Conservation (phyloP, 148 eudicot genomes). For the Camellia japonica region DNA sequence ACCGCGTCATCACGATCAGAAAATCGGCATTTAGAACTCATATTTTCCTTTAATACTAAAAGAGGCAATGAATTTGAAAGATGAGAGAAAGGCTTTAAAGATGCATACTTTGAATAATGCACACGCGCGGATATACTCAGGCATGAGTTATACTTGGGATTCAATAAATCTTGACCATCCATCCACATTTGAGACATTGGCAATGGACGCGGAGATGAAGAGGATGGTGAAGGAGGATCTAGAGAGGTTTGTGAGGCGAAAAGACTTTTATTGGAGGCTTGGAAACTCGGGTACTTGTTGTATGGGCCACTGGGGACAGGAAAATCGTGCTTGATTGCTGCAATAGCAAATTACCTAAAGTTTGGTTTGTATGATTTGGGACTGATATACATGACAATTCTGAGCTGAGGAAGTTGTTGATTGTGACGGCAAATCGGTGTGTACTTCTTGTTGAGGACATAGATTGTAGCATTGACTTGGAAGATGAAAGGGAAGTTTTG, state of each 20-base stretch:
- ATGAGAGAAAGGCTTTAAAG: constrained; percentile 32
- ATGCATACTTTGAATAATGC: constrained; percentile 24
- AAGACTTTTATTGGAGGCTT: constrained; percentile 27
- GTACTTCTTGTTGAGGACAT: constrained; percentile 48
- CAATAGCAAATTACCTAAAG: constrained; percentile 30
- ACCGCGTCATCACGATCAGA: neutral
- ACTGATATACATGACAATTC: constrained; percentile 26
- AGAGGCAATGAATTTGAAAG: constrained; percentile 16
- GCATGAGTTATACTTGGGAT: constrained; percentile 22
- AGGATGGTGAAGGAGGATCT: constrained; percentile 27
- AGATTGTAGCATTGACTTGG: constrained; percentile 33
- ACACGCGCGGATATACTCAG: constrained; percentile 10
- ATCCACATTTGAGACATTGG: constrained; percentile 31
- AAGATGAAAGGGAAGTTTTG: constrained; percentile 14
- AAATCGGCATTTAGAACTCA: constrained; percentile 16
- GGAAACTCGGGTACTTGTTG: constrained; percentile 31
- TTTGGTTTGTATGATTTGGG: constrained; percentile 45
- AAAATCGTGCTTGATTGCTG: constrained; percentile 35
- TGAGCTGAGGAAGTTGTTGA: constrained; percentile 31
- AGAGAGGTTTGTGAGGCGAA: constrained; percentile 27
- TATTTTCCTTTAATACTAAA: constrained; percentile 31
- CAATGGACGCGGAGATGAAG: constrained; percentile 23
- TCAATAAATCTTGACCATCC: constrained; percentile 44
- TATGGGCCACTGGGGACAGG: constrained; percentile 27
- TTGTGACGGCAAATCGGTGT: constrained; percentile 30